Base-by-base conservation (phyloP, 768 basidiomycete genomes). In the Rhizopogon vesiculosus region DNA sequence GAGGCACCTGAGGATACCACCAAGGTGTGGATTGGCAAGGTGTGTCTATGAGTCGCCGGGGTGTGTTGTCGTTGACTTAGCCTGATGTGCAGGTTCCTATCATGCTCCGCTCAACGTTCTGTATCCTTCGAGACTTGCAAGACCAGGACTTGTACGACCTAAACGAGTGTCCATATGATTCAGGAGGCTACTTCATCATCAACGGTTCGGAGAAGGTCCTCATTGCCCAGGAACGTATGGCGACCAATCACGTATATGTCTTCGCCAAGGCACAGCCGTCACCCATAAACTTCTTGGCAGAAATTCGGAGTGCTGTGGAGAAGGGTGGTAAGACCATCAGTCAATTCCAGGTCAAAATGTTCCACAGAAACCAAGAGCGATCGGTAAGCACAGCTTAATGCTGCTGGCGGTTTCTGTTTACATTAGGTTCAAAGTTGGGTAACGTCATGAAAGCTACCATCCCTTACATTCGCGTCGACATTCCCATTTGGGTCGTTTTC, bases 121-220 rank as follows among this genome's bases (percentile, higher is more conserved):
- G 97, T 72, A 91, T 96, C 56, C 83, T 98, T 35, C 81, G 87
- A 63, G 85, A 77, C 18, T 73, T 98, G 35, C 79, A 80, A 61
- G 91, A 95, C 48, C 80, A 83, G 59, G 89, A 92, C 60, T 76
- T 95, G 46, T 92, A 86, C 69, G 91, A 94, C 64, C 75, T 98
- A 62, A 98, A 97, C 66, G 97, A 99, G 74, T 99, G 97, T 68
- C 96, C 96, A 5, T 96, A 95, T 66, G 97, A 99, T 72, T 93
- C 94, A 40, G 97, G 97, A 70, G 97, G 97, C 48, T 99, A 99
- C 70, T 99, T 99, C 71, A 93, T 99, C 67, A 98, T 99, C 76
- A 98, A 98, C 63, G 97, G 97, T 12, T 98, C 97, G 2, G 97
- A 99, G 70, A 99, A 99, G 72, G 97, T 99, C n/a, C 79, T 99